Evolutionary conservation across 2,329 filamentous ascomycete genomes (phyloP).

Genomic region (Phyllosticta paracitricarpa): DNA sequence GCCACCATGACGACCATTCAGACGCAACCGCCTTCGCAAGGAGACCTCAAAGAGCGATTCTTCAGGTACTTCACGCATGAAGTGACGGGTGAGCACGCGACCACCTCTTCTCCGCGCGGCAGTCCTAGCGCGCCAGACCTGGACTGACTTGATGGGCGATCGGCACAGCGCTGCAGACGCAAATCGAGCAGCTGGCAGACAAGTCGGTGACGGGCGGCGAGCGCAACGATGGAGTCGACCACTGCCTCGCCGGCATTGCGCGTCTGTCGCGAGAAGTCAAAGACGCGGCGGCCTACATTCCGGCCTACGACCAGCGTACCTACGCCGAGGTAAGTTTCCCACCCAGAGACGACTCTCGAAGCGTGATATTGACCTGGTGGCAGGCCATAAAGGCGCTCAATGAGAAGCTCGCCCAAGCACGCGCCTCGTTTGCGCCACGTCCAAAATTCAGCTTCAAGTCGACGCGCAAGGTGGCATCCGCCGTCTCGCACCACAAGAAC

Average conservation of each 20-base stretch:
- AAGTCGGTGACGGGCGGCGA: slow-evolving; percentile 59
- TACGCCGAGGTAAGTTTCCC: slow-evolving; percentile 60
- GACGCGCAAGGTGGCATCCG: slow-evolving; percentile 32
- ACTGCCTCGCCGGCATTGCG: slow-evolving; percentile 69
- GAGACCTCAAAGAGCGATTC: slow-evolving; percentile 61
- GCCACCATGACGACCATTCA: slow-evolving; percentile 3
- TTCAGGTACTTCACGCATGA: slow-evolving; percentile 74
- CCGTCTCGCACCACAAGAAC: slow-evolving; percentile 43
- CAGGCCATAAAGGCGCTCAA: slow-evolving; percentile 71
- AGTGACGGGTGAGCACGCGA: slow-evolving; percentile 47
- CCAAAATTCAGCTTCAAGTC: slow-evolving; percentile 77
- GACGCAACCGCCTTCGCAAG: slow-evolving; percentile 8
- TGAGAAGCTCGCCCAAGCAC: slow-evolving; percentile 64
- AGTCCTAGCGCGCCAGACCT: background rate
- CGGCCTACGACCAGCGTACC: slow-evolving; percentile 79
- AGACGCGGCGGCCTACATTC: slow-evolving; percentile 71
- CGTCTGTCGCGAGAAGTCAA: slow-evolving; percentile 74
- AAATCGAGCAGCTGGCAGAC: slow-evolving; percentile 59
- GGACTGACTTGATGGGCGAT: slow-evolving; percentile 2
- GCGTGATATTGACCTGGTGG: slow-evolving; percentile 10
- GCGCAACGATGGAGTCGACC: slow-evolving; percentile 69
- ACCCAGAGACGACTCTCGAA: background rate
- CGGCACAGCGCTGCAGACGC: slow-evolving; percentile 59
- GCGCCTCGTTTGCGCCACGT: slow-evolving; percentile 59
- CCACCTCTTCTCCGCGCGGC: background rate